These are phyloP conservation scores for Aspergillus sp. DNA, from an alignment of 2,329 filamentous ascomycete genomes.

Conservation along the genomic window DNA sequence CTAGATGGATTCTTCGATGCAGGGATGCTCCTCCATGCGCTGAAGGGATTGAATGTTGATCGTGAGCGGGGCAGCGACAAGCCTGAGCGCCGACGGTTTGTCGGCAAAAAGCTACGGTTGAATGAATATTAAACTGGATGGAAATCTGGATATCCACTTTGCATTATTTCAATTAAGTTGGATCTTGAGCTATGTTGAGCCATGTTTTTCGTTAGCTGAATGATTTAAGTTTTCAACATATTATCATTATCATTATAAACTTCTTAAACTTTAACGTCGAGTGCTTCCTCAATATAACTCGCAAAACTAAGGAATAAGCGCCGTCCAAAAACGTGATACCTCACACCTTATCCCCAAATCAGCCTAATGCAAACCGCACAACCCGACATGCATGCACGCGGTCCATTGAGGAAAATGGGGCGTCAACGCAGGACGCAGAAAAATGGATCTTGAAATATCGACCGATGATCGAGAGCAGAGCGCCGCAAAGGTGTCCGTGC, in stretches of 20 bases:
- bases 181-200: not conserved
- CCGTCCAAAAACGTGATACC: not conserved
- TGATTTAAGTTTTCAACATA: not conserved
- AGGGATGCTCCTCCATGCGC: constrained; percentile 85
- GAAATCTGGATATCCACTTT: not conserved
- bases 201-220: not conserved
- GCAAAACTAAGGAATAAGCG: not conserved
- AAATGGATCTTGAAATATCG: not conserved
- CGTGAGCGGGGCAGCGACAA: constrained; percentile 38
- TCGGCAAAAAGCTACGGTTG: constrained; percentile 50
- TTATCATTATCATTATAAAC: not conserved
- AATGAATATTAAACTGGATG: constrained; percentile 42
- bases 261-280: too few species aligned
- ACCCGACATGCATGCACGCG: constrained; percentile 7
- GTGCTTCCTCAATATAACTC: not conserved
- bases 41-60: constrained; percentile 60
- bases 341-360: not conserved
- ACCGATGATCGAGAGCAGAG: not conserved
- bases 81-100: constrained; percentile 39
- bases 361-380: constrained; percentile 1
- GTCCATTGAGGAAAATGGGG: constrained; percentile 8
- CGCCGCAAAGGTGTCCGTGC: too few species aligned
- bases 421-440: not conserved
- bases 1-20: constrained; percentile 96
- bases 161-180: not conserved